Percentiles rank a stretch among this genome's conserved stretches.
These are phyloP conservation scores for Diaporthe ilicicola DNA, from an alignment of 2,329 filamentous ascomycete genomes.

Conservation along the genomic window DNA sequence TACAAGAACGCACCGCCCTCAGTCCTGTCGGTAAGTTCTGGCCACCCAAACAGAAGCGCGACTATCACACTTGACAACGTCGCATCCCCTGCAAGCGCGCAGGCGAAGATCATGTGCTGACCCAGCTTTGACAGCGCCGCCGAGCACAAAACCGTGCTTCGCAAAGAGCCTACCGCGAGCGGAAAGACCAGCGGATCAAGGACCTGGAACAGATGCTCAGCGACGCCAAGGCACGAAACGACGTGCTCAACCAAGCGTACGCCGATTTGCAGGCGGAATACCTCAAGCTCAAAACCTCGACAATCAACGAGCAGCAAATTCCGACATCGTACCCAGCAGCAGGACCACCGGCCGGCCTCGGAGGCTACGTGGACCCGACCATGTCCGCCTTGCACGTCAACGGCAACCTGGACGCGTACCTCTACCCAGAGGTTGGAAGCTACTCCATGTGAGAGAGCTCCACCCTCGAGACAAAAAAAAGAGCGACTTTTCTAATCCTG, in stretches of 20 bases:
- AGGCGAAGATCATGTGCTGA: not conserved
- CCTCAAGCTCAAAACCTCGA: conserved; percentile 48
- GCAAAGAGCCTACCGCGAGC: conserved; percentile 67
- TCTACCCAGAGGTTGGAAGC: conserved; percentile 41
- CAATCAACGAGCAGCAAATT: conserved; percentile 36
- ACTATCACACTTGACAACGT: conserved; percentile 7
- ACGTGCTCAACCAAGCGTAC: conserved; percentile 63
- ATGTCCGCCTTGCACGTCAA: conserved; percentile 37
- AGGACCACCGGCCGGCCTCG: conserved; percentile 21
- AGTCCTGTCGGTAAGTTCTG: conserved; percentile 55
- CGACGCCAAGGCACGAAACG: conserved; percentile 63
- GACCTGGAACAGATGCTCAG: conserved; percentile 67
- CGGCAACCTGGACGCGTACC: conserved; percentile 42
- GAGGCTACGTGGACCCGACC: conserved; percentile 32
- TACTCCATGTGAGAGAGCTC: conserved; percentile 34
- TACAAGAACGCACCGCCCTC: conserved; percentile 62
- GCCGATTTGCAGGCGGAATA: conserved; percentile 56
- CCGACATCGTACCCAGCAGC: conserved; percentile 30
- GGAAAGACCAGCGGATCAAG: conserved; percentile 71
- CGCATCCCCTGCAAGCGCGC: not conserved
- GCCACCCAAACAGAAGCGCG: conserved; percentile 6
- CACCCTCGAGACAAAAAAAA: not conserved
- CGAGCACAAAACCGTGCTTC: conserved; percentile 69
- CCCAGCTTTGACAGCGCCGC: conserved; percentile 52
- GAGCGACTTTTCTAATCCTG: not conserved